Evolutionary conservation across 2,329 filamentous ascomycete genomes (phyloP).

Genomic region (Cercospora sp.): DNA sequence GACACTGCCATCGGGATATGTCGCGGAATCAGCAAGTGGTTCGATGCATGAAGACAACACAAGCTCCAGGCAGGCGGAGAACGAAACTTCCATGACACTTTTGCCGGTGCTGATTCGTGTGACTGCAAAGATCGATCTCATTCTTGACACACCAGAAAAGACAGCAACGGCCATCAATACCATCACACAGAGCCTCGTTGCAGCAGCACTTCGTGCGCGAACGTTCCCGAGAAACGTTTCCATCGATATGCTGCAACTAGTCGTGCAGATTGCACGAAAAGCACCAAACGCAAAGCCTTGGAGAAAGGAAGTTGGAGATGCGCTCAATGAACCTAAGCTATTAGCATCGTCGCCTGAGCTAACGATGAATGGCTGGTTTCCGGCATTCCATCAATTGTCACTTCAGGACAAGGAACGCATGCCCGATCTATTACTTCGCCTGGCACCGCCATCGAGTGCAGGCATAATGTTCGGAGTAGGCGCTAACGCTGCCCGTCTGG

Average conservation of each 20-base stretch:
- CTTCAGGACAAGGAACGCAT: conserved; percentile 85
- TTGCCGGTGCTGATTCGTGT: conserved; percentile 76
- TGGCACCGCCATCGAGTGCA: conserved; percentile 83
- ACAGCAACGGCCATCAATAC: conserved; percentile 73
- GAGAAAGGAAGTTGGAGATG: conserved; percentile 89
- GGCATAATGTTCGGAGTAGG: conserved; percentile 99
- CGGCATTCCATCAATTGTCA: conserved; percentile 79
- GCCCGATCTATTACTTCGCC: conserved; percentile 73
- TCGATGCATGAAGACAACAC: conserved; percentile 34
- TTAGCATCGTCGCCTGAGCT: conserved; percentile 69
- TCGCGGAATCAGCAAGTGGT: conserved; percentile 22
- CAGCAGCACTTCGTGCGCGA: conserved; percentile 78
- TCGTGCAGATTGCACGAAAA: conserved; percentile 75
- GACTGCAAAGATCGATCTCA: conserved; percentile 75
- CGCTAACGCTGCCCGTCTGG: conserved; percentile 86
- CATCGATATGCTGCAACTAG: conserved; percentile 66
- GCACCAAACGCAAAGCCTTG: conserved; percentile 81
- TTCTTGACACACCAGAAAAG: conserved; percentile 82
- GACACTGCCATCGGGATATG: conserved; percentile 42
- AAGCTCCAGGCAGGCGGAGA: conserved; percentile 40
- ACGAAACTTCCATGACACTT: conserved; percentile 65
- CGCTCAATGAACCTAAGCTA: conserved; percentile 86
- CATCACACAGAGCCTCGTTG: conserved; percentile 81
- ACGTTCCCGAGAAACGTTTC: conserved; percentile 83
- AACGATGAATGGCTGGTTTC: conserved; percentile 75